These are phyloP conservation scores for Sugiyamaella pinicola DNA, from an alignment of 1,139 yeast species.

Conservation along the genomic window DNA sequence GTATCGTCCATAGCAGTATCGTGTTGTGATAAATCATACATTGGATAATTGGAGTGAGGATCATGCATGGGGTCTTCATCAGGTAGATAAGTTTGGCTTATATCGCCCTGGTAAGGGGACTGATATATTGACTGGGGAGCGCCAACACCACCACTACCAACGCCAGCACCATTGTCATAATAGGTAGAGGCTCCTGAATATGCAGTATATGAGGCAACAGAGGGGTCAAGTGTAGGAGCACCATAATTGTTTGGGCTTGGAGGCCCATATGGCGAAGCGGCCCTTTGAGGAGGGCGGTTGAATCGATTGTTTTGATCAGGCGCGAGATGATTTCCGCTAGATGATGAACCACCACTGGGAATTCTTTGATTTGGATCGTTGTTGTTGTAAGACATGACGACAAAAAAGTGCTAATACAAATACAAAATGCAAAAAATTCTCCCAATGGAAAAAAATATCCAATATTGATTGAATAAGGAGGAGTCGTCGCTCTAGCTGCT, in stretches of 20 bases:
- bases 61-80: slow-evolving; percentile 2
- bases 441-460: not conserved
- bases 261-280: slow-evolving; percentile 19
- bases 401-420: not conserved
- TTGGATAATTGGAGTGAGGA: slow-evolving; percentile 24
- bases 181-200: slow-evolving; percentile 17
- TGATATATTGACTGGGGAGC: slow-evolving; percentile 10
- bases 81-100: slow-evolving; percentile 12
- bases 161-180: too few relatives aligned
- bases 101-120: slow-evolving; percentile 12
- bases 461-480: too few relatives aligned
- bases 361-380: slow-evolving; percentile 8
- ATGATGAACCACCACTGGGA: slow-evolving; percentile 9
- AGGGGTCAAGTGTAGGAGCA: slow-evolving; percentile 23
- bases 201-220: slow-evolving; percentile 25
- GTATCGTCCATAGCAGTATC: slow-evolving; percentile 29
- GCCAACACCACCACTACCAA: too few relatives aligned
- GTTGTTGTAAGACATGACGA: slow-evolving; percentile 14
- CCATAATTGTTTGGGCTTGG: not conserved
- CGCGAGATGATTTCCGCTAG: too few relatives aligned
- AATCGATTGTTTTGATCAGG: not conserved
- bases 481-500: too few relatives aligned
- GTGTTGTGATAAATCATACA: slow-evolving; percentile 32
- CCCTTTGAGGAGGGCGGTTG: slow-evolving; percentile 13
- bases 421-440: not conserved